These are phyloP conservation scores for Fusarium sp. DNA, from an alignment of 2,329 filamentous ascomycete species.

Conservation along the genomic window DNA sequence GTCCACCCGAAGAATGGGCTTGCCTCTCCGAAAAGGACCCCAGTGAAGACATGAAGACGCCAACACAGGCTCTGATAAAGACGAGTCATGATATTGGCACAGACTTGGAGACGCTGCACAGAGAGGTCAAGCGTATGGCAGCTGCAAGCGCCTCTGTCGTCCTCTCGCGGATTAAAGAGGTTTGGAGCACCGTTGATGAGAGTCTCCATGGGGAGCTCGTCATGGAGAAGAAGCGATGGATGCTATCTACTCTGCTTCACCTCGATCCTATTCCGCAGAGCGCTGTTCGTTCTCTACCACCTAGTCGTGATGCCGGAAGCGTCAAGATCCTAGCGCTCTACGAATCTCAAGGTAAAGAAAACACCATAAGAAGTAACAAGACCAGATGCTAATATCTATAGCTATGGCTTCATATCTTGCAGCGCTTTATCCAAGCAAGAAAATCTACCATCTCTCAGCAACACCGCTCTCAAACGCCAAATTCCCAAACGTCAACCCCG, in stretches of 20 bases:
- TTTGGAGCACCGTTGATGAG: slow-evolving; percentile 31
- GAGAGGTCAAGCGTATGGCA: slow-evolving; percentile 38
- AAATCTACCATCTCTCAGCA: slow-evolving; percentile 61
- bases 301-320: not conserved
- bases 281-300: slow-evolving; percentile 14
- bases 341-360: slow-evolving; percentile 59
- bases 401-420: slow-evolving; percentile 64
- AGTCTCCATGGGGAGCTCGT: slow-evolving; percentile 50
- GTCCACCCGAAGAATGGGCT: slow-evolving; percentile 58
- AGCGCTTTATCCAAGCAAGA: slow-evolving; percentile 53
- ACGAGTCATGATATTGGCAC: not conserved
- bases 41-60: slow-evolving; percentile 2
- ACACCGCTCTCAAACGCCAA: slow-evolving; percentile 52
- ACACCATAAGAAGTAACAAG: not conserved
- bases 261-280: slow-evolving; percentile 51
- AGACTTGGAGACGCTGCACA: slow-evolving; percentile 21
- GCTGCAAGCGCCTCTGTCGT: slow-evolving; percentile 52
- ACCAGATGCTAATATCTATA: slow-evolving; percentile 37
- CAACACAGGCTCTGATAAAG: not conserved
- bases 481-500: slow-evolving; percentile 55
- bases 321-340: slow-evolving; percentile 61
- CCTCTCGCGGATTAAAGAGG: slow-evolving; percentile 64
- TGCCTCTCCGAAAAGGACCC: slow-evolving; percentile 32
- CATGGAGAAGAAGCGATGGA: slow-evolving; percentile 68
- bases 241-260: slow-evolving; percentile 68